Evolutionary conservation across 2,329 filamentous ascomycete genomes (phyloP).

Genomic region (Zymoseptoria pseudotritici): DNA sequence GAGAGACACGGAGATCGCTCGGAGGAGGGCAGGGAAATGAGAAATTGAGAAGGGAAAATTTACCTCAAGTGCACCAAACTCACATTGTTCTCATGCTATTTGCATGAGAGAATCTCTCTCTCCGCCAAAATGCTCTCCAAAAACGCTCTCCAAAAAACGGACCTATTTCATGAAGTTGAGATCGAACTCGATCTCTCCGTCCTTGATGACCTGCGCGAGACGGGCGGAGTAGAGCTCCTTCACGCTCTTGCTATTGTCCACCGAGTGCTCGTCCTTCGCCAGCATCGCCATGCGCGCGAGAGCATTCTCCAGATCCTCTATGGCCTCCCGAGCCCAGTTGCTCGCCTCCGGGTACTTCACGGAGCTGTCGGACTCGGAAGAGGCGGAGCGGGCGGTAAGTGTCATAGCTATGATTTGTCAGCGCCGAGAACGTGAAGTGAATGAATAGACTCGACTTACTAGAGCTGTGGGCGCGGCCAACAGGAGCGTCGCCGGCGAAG

Average conservation of each 20-base stretch:
- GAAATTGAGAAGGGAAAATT: neutral
- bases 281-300: conserved; percentile 27
- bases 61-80: neutral
- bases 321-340: conserved; percentile 27
- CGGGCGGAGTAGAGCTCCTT: conserved; percentile 26
- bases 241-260: conserved; percentile 18
- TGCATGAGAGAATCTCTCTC: neutral
- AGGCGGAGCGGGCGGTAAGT: neutral
- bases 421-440: neutral
- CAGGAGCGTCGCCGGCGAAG: neutral
- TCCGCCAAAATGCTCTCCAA: neutral
- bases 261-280: conserved; percentile 26
- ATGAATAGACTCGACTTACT: neutral
- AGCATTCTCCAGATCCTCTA: conserved; percentile 22
- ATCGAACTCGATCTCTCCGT: conserved; percentile 21
- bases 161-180: conserved; percentile 9
- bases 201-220: conserved; percentile 21
- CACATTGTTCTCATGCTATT: neutral
- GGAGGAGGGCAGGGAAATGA: neutral
- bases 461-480: neutral
- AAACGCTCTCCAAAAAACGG: neutral
- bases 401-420: neutral
- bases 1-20: neutral
- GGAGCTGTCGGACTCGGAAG: neutral
- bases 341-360: conserved; percentile 19